Base-by-base conservation (phyloP, 1,284 basidiomycete genomes). In the Ceratobasidium sp. region DNA sequence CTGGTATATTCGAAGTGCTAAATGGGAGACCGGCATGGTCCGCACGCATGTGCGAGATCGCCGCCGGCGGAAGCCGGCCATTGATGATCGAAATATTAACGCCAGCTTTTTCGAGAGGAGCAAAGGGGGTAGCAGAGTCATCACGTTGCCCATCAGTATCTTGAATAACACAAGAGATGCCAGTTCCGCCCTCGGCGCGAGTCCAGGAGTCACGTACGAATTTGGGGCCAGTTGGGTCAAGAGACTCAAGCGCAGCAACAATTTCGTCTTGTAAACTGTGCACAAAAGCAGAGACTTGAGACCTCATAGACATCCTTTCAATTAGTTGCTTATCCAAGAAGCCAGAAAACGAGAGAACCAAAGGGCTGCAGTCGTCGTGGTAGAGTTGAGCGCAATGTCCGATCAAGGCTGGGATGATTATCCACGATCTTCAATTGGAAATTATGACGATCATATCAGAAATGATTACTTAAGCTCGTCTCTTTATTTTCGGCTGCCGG, bases 81-180 rank as follows among this genome's bases (percentile, higher is more conserved):
- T 98, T 92, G 0, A 99, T 95, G 83, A 99, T 89, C 40, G 94
- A 96, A 82, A 99, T 94, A 86, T 98, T 99, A 77, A 99, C 96
- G 1, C 98, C 98, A 1, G 94, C 97, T 86, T 99, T 99, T 85
- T 99, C 97, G 82, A 99, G 93, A 49, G 84, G 83, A 58, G 82
- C 82, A 51, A 60, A 82, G 82, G 60, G 83, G 51, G 44, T 84
- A 77, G 49, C 80, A 75, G 66, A 61, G 33, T 46, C 60, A 44
- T 42, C 20, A 51, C 72, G 73, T 49, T 51, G 49, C n/a, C 86
- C 83, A 12, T 86, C 82, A 1, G 94, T 92, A 56, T 90, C 88
- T 18, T 94, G 89, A 82, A 99, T 92, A 18, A 98, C 94, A 84
- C 95, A 97, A 0, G 96, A 97, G 78, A 92, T 90, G 18, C 97